phyloP scores from a whole-genome alignment of 768 basidiomycete genomes.

The Mrakia hoshinonis region DNA sequence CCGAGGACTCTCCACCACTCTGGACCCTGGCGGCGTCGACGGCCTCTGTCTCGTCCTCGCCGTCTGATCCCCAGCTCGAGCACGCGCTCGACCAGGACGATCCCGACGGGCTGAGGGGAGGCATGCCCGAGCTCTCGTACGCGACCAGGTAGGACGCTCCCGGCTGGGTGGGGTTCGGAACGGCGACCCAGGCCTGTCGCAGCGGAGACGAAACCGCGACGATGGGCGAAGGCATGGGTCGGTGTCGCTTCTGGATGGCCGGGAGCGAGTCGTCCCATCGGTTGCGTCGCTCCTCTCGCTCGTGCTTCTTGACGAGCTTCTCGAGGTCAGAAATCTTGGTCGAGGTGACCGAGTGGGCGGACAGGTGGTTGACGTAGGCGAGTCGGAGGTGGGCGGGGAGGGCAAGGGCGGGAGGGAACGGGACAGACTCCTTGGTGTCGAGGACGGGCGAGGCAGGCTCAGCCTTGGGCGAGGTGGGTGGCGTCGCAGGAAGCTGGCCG shows the following conservation, averaged over 20 bases:
- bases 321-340: slow-evolving; percentile 33
- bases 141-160: neutral
- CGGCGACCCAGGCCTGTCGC: neutral
- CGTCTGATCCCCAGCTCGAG: slow-evolving; percentile 6
- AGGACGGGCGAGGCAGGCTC: slow-evolving; percentile 28
- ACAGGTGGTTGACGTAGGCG: slow-evolving; percentile 36
- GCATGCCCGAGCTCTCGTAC: neutral
- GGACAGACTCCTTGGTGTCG: slow-evolving; percentile 32
- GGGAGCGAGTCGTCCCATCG: slow-evolving; percentile 32
- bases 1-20: too few species aligned
- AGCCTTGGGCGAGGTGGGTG: slow-evolving; percentile 18
- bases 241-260: neutral
- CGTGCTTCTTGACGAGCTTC: slow-evolving; percentile 34
- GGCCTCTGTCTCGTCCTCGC: slow-evolving; percentile 17
- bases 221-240: neutral
- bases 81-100: slow-evolving; percentile 11
- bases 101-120: neutral
- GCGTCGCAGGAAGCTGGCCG: slow-evolving; percentile 4
- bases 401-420: slow-evolving; percentile 31
- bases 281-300: slow-evolving; percentile 38
- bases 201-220: neutral
- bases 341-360: slow-evolving; percentile 34
- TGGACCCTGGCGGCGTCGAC: neutral
- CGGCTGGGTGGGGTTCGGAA: neutral
- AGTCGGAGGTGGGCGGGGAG: slow-evolving; percentile 33